Conservation (phyloP, 495 filamentous ascomycete genomes). For the Xylaria longipes region DNA sequence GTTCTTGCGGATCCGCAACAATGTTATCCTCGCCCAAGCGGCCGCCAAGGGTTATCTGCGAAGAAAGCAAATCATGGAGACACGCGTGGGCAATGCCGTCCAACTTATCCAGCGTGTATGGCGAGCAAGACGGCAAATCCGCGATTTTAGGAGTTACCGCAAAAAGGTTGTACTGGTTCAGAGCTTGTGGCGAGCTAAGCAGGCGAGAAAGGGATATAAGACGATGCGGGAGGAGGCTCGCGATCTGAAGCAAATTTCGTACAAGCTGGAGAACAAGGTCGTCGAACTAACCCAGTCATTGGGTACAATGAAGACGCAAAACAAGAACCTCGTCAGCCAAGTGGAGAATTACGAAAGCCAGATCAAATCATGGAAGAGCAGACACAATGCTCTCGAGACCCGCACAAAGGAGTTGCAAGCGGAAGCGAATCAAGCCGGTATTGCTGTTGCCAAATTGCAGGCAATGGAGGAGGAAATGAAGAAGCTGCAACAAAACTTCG, state of each 20-base stretch:
- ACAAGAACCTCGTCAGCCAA: constrained; percentile 85
- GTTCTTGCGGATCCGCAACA: constrained; percentile 77
- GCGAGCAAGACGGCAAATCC: constrained; percentile 79
- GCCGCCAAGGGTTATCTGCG: constrained; percentile 89
- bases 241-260: constrained; percentile 98
- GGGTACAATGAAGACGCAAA: constrained; percentile 89
- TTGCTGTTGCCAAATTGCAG: constrained; percentile 83
- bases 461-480: constrained; percentile 95
- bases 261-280: constrained; percentile 99
- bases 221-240: constrained; percentile 89
- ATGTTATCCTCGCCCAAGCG: constrained; percentile 86
- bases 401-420: constrained; percentile 91
- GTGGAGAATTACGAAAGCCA: constrained; percentile 96
- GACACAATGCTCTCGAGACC: constrained; percentile 89
- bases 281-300: constrained; percentile 95
- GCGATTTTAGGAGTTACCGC: constrained; percentile 85
- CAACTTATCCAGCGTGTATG: constrained; percentile 88
- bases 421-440: constrained; percentile 97
- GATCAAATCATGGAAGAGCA: constrained; percentile 89
- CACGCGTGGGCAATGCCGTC: constrained; percentile 90
- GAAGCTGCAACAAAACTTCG: constrained; percentile 82
- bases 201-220: constrained; percentile 85
- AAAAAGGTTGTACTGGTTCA: constrained; percentile 88
- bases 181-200: constrained; percentile 89
- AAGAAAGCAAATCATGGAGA: constrained; percentile 88